Evolutionary conservation across 1,284 basidiomycete species (phyloP), one percentile per base, ranked within the genome.

Genomic region (Apiotrichum mycotoxinovorans): DNA sequence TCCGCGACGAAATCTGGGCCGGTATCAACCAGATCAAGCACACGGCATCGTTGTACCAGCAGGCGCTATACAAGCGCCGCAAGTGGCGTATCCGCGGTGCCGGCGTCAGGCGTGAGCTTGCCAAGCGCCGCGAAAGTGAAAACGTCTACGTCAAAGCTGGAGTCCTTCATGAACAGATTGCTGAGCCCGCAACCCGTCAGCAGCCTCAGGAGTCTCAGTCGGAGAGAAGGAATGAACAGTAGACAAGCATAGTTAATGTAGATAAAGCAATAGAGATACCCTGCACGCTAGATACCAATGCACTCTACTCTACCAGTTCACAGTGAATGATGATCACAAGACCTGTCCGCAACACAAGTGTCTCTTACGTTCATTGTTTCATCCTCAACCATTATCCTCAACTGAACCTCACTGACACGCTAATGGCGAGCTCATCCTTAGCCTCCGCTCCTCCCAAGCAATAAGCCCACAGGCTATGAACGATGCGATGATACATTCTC

Each of bases 11-110:
- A 45, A 53, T 69, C 20, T 34, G 44, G 27, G 57, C 63, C 12
- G 67, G 61, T 18, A 46, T 77, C 3, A 65, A 55, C 10, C 64
- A 60, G 50, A 50, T 77, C 51, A 76, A 68, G 56, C 73, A 60
- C 61, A 57, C 64, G 4, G 58, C 60, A 35, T 60, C 61, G 27
- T 52, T 54, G 4, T 77, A 75, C 60, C 60, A 69, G 49, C 51
- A 53, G 5, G 64, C 61, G 0, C 52, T 77, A 50, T 49, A 57
- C 38, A 71, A 66, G 48, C 59, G 74, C 25, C 63, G 67, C 57
- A 62, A 50, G 27, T 68, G 62, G 63, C 62, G 75, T 17, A 35
- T 68, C 34, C 57, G 54, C 22, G 67, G 70, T 1, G 61, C 58
- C n/a, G 69, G 66, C 5, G 57, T 63, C 9, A 17, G 20, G 27